These are phyloP conservation scores for Kandelia obovata DNA, from an alignment of 345 rosid species.

Conservation along the genomic window DNA sequence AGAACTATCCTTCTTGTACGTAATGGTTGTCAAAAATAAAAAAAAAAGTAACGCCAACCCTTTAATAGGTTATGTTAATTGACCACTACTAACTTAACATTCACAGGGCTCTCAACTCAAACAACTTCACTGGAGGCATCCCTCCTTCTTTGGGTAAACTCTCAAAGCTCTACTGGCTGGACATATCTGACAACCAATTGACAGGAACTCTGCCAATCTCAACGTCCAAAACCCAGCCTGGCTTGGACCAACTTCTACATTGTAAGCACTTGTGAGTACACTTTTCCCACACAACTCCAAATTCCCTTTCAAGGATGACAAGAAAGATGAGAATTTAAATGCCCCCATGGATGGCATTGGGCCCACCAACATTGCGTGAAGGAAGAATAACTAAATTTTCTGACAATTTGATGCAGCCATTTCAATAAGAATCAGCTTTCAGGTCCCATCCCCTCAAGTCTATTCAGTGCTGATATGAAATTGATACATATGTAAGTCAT, in stretches of 20 bases:
- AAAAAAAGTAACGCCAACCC: neutral
- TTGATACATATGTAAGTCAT: slow-evolving; percentile 79
- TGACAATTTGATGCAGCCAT: slow-evolving; percentile 54
- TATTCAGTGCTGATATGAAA: slow-evolving; percentile 72
- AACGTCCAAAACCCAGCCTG: slow-evolving; percentile 39
- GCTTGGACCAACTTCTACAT: slow-evolving; percentile 68
- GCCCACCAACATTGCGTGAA: neutral
- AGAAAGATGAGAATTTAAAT: neutral
- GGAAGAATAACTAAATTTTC: slow-evolving; percentile 6
- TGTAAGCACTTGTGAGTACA: slow-evolving; percentile 88
- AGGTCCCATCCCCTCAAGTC: slow-evolving; percentile 57
- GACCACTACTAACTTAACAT: too few species aligned
- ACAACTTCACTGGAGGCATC: slow-evolving; percentile 73
- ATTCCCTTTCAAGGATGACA: neutral
- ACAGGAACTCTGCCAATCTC: slow-evolving; percentile 77
- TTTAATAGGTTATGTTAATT: neutral
- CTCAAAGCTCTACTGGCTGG: slow-evolving; percentile 76
- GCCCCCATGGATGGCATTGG: neutral
- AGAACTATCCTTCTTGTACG: slow-evolving; percentile 85
- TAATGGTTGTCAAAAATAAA: neutral
- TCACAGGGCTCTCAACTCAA: slow-evolving; percentile 89
- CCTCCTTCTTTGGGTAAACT: slow-evolving; percentile 81
- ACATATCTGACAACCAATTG: slow-evolving; percentile 81
- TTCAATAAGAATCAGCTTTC: slow-evolving; percentile 93
- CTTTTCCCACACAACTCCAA: neutral